A percentile compares a stretch with the other conserved stretches of the same genome.
These are phyloP conservation scores for Solanum commersonii DNA, from an alignment of 257 asterid genomes.

Conservation along the genomic window DNA sequence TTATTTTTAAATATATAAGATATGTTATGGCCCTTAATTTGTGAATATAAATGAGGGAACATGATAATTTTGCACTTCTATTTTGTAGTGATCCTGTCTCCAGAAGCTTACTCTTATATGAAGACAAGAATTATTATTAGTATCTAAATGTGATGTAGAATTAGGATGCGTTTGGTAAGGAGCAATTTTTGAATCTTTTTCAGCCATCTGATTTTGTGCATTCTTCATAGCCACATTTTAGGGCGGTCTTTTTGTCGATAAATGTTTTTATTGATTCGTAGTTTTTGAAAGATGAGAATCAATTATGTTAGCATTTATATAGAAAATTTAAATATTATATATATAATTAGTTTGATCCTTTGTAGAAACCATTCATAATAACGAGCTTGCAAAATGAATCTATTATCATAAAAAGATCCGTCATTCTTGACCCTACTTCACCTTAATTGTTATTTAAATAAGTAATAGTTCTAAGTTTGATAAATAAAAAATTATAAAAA, in stretches of 20 bases:
- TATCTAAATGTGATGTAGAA: not conserved
- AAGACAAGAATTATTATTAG: not conserved
- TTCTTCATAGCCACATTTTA: too few relatives aligned
- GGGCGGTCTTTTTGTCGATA: not conserved
- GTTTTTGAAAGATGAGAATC: too few relatives aligned
- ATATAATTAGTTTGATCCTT: not conserved
- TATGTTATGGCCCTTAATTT: not conserved
- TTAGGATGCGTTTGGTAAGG: not conserved
- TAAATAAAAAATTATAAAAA: too few relatives aligned
- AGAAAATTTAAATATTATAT: not conserved
- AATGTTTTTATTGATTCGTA: too few relatives aligned
- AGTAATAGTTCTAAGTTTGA: too few relatives aligned
- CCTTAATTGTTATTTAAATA: too few relatives aligned
- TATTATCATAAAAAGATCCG: not conserved
- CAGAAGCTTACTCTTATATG: not conserved
- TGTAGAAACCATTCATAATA: not conserved
- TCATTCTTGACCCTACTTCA: not conserved
- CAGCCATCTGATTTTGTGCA: too few relatives aligned
- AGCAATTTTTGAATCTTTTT: not conserved
- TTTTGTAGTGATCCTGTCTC: not conserved
- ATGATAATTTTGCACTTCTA: not conserved
- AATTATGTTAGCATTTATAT: not conserved
- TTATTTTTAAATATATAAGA: not conserved
- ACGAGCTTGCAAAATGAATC: not conserved
- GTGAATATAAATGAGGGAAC: not conserved